Evolutionary conservation across 768 basidiomycete species (phyloP), one percentile per base, ranked within the genome.

Genomic region (Lactifluus pinguis): DNA sequence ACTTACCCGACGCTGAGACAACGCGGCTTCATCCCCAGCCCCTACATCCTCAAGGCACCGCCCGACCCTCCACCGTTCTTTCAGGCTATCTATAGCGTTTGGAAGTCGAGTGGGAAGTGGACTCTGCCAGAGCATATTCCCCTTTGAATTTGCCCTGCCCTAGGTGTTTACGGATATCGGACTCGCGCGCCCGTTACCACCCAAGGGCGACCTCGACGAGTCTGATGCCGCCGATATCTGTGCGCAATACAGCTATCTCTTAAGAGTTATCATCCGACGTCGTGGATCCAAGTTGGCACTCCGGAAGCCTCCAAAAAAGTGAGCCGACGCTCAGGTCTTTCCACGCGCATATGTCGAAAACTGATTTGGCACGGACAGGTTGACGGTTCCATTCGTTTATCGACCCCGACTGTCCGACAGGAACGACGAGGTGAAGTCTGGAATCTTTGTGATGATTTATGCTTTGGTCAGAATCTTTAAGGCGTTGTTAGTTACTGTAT

Each of bases 351-450:
- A 21, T 8, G 19, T 39, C 5, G 15, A 14, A 17, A 10, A 25
- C 25, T 19, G 29, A 57, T 25, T 15, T 9, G 10, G 11, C 21
- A 19, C 48, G 0, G 10, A n/a, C 38, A 71, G 84, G 29, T 67
- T 84, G 39, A 70, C 69, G 19, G 69, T 83, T 2, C 80, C 79
- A 1, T 75, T 87, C 57, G 69, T 69, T 6, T 86, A 86, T 62
- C 64, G 61, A 45, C 85, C 84, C 8, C 79, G 79, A 49, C n/a
- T n/a, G n/a, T n/a, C n/a, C n/a, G n/a, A n/a, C n/a, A n/a, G n/a
- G n/a, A n/a, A n/a, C n/a, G n/a, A n/a, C n/a, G n/a, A n/a, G n/a
- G n/a, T n/a, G n/a, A n/a, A n/a, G n/a, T n/a, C n/a, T n/a, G n/a
- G n/a, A n/a, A n/a, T n/a, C n/a, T n/a, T n/a, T n/a, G n/a, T n/a